Conservation (phyloP, 2,329 filamentous ascomycete species). For the Aspergillus pseudoviridinutans region DNA sequence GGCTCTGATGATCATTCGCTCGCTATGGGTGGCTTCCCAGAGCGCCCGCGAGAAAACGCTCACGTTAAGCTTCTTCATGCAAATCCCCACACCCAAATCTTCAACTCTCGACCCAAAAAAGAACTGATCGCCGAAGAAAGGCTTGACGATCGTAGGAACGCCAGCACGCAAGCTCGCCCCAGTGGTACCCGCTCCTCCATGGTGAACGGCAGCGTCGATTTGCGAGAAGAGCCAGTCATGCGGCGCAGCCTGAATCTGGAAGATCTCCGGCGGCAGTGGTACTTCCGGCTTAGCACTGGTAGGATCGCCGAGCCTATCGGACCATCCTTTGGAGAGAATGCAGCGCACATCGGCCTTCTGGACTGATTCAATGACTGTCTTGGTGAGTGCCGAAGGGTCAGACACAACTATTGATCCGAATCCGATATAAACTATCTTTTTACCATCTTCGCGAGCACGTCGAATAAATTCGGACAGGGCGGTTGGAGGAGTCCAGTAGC, state of each 20-base stretch:
- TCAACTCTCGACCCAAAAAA: conserved; percentile 91
- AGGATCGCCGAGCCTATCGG: conserved; percentile 68
- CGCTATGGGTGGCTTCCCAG: conserved; percentile 86
- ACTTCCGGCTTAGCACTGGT: conserved; percentile 60
- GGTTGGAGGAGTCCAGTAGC: conserved; percentile 66
- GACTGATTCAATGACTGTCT: conserved; percentile 90
- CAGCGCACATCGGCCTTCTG: conserved; percentile 88
- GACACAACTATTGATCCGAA: conserved; percentile 95
- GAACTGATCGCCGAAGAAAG: conserved; percentile 97
- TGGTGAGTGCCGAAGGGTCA: conserved; percentile 81
- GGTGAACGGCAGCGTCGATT: conserved; percentile 90
- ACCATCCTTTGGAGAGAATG: conserved; percentile 96
- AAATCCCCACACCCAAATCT: conserved; percentile 87
- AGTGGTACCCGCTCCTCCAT: conserved; percentile 91
- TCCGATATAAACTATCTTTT: conserved; percentile 94
- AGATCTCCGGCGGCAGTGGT: conserved; percentile 72
- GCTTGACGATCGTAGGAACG: conserved; percentile 88
- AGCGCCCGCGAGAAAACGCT: conserved; percentile 78
- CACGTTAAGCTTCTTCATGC: conserved; percentile 84
- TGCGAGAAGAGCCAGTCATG: conserved; percentile 96
- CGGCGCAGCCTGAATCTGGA: conserved; percentile 82
- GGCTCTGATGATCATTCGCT: conserved; percentile 88
- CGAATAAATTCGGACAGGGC: conserved; percentile 78
- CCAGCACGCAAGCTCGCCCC: conserved; percentile 88
- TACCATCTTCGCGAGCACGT: conserved; percentile 73